Evolutionary conservation across 306 rosid genomes (phyloP).

Genomic region (Calophaca sinica): DNA sequence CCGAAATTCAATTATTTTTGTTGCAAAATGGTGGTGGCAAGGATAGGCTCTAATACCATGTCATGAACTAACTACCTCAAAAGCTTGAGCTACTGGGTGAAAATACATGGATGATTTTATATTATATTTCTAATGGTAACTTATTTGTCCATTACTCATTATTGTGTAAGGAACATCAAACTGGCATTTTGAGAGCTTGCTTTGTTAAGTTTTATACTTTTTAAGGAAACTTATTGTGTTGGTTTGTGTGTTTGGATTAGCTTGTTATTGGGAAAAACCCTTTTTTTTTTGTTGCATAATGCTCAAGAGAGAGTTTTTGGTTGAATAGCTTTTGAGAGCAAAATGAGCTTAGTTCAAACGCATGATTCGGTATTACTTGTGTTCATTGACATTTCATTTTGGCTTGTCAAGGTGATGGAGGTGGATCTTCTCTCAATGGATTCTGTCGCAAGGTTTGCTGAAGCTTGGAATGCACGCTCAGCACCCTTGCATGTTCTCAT

Average conservation of each 20-base stretch:
- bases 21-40: not conserved
- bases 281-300: not conserved
- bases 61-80: not conserved
- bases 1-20: not conserved
- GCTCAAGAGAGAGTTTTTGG: not conserved
- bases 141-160: not conserved
- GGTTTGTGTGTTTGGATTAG: conserved; percentile 5
- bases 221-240: conserved; percentile 2
- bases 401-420: conserved; percentile 75
- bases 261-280: not conserved
- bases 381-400: conserved; percentile 38
- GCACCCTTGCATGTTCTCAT: conserved; percentile 92
- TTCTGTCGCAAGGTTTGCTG: conserved; percentile 83
- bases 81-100: not conserved
- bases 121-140: not conserved
- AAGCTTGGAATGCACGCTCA: conserved; percentile 88
- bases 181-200: conserved; percentile 3
- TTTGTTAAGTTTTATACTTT: conserved; percentile 35
- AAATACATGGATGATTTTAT: not conserved
- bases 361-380: not conserved
- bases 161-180: conserved; percentile 13
- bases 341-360: conserved; percentile 9
- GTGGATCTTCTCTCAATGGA: conserved; percentile 95
- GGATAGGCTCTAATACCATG: not conserved
- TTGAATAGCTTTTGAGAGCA: conserved; percentile 1